These are phyloP conservation scores for Begonia fuchsioides DNA, from an alignment of 306 rosid genomes.

Conservation along the genomic window DNA sequence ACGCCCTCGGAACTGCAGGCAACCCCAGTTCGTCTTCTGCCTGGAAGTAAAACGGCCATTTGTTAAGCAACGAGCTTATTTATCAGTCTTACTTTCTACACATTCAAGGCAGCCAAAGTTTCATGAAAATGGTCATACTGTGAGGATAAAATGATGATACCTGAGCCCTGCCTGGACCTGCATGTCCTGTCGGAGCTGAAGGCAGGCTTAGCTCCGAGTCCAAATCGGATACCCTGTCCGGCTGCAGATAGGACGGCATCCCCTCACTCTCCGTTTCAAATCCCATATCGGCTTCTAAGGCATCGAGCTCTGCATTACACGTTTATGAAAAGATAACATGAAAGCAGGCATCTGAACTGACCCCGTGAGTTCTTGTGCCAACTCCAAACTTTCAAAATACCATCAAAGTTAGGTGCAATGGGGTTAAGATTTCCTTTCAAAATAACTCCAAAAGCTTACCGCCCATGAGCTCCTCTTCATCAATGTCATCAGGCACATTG, in stretches of 20 bases:
- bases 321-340: too few species aligned
- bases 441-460: constrained; percentile 59
- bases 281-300: constrained; percentile 93
- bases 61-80: neutral
- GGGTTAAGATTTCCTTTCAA: too few species aligned
- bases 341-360: too few species aligned
- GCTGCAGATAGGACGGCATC: constrained; percentile 95
- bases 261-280: constrained; percentile 68
- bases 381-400: too few species aligned
- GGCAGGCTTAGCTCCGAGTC: constrained; percentile 82
- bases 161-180: constrained; percentile 1
- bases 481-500: constrained; percentile 90
- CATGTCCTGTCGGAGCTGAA: constrained; percentile 71
- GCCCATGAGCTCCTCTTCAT: constrained; percentile 93
- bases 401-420: too few species aligned
- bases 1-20: constrained; percentile 84
- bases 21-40: constrained; percentile 74
- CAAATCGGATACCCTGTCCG: constrained; percentile 67
- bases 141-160: too few species aligned
- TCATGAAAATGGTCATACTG: neutral
- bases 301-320: constrained; percentile 64
- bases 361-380: too few species aligned
- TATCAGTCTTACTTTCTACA: neutral
- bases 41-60: constrained; percentile 28
- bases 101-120: neutral